phyloP scores from a whole-genome alignment of 1,284 basidiomycete species.

The Cystobasidium slooffiae region DNA sequence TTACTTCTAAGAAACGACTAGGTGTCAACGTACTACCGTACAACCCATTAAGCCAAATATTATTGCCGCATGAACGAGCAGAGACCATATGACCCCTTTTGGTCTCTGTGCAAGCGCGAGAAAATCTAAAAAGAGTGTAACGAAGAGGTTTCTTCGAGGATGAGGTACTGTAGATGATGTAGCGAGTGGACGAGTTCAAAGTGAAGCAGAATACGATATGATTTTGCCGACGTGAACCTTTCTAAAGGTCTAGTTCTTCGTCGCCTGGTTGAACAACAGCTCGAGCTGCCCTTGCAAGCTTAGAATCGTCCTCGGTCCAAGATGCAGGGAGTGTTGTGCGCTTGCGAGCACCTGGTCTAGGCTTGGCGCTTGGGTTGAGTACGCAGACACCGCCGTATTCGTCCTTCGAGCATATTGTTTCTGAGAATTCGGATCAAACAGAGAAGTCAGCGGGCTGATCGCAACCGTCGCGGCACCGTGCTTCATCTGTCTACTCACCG shows the following conservation, averaged over 20 bases:
- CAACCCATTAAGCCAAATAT: not conserved
- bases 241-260: slow-evolving; percentile 16
- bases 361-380: slow-evolving; percentile 21
- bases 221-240: too few relatives aligned
- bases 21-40: slow-evolving; percentile 2
- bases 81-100: not conserved
- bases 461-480: not conserved
- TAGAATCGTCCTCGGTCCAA: not conserved
- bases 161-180: not conserved
- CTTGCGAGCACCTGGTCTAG: slow-evolving; percentile 18
- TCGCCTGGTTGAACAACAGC: slow-evolving; percentile 15
- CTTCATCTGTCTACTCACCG: not conserved
- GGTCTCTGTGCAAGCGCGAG: not conserved
- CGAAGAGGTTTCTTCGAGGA: slow-evolving; percentile 3
- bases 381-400: slow-evolving; percentile 27
- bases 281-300: not conserved
- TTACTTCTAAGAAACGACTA: not conserved
- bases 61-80: not conserved
- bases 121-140: slow-evolving; percentile 13
- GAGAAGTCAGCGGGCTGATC: slow-evolving; percentile 7
- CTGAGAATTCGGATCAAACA: not conserved
- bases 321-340: slow-evolving; percentile 1
- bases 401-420: slow-evolving; percentile 27
- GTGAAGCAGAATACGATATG: too few relatives aligned
- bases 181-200: not conserved